These are phyloP conservation scores for Blastocladiella britannica DNA, from an alignment of 192 early-diverging fungal genomes.

Conservation along the genomic window DNA sequence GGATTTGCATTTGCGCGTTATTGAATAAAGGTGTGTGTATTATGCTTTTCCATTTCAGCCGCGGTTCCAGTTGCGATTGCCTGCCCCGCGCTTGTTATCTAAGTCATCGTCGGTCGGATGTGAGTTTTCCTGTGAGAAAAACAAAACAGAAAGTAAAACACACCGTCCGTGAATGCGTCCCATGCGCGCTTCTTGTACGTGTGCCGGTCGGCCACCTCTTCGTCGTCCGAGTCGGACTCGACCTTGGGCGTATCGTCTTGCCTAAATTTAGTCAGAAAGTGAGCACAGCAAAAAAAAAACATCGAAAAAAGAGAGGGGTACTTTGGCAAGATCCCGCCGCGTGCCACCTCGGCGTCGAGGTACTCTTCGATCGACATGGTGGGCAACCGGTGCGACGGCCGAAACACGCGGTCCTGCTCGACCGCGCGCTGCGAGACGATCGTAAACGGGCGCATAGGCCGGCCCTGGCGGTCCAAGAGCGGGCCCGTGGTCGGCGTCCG, in stretches of 20 bases:
- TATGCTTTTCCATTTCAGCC: no score
- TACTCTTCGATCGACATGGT: constrained; percentile 97
- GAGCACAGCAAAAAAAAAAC: constrained; percentile 2
- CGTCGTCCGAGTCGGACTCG: constrained; percentile 57
- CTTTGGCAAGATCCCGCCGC: constrained; percentile 75
- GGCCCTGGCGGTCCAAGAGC: constrained; percentile 3
- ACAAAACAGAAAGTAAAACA: not conserved
- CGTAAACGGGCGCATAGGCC: constrained; percentile 67
- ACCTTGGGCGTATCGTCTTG: constrained; percentile 51
- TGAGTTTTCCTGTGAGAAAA: no score
- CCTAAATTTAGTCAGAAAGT: constrained; percentile 3
- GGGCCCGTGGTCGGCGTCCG: not conserved
- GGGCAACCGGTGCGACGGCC: constrained; percentile 65
- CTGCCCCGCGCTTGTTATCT: no score
- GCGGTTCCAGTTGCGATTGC: no score
- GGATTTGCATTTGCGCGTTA: no score
- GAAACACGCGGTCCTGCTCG: constrained; percentile 60
- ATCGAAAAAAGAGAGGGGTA: not conserved
- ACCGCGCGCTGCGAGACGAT: constrained; percentile 54
- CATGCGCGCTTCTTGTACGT: constrained; percentile 62
- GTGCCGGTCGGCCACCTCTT: constrained; percentile 60
- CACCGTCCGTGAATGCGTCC: constrained; percentile 77
- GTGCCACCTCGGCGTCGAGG: constrained; percentile 57
- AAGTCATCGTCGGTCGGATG: no score
- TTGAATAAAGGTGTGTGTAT: no score